These are phyloP conservation scores for Hypholoma sublateritium DNA, from an alignment of 768 basidiomycete genomes.

Conservation along the genomic window DNA sequence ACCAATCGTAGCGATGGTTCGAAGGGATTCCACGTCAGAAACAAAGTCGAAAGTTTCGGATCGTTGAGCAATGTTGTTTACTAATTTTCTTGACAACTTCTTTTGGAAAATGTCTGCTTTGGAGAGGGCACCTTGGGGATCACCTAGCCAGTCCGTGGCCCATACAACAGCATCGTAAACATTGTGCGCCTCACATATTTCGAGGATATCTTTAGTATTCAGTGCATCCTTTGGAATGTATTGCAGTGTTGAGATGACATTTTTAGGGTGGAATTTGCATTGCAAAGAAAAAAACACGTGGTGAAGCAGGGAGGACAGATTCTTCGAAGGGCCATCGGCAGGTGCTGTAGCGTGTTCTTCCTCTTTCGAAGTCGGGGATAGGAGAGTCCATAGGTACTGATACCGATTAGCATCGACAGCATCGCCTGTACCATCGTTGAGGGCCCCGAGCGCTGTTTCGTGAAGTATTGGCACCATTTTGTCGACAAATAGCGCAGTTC, in stretches of 20 bases:
- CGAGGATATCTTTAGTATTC: constrained; percentile 54
- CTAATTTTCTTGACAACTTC: constrained; percentile 44
- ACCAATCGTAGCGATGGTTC: constrained; percentile 59
- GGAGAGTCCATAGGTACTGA: constrained; percentile 73
- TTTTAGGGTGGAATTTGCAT: constrained; percentile 65
- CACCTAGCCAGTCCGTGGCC: constrained; percentile 66
- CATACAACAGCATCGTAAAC: constrained; percentile 82
- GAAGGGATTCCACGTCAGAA: constrained; percentile 47
- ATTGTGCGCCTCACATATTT: constrained; percentile 63
- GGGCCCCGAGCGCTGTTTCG: constrained; percentile 50
- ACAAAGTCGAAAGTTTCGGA: constrained; percentile 25
- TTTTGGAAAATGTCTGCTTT: constrained; percentile 64
- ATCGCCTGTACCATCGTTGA: constrained; percentile 33
- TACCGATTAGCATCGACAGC: constrained; percentile 53
- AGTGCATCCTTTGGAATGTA: constrained; percentile 51
- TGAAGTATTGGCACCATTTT: constrained; percentile 68
- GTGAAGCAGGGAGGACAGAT: constrained; percentile 51
- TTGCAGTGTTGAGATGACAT: constrained; percentile 62
- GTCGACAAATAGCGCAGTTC: constrained; percentile 75
- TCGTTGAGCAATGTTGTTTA: constrained; percentile 32
- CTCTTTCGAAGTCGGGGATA: constrained; percentile 50
- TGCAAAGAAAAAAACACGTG: constrained; percentile 71
- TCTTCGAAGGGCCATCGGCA: constrained; percentile 32
- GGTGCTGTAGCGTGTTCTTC: constrained; percentile 36
- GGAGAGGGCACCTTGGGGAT: constrained; percentile 61